Base-by-base conservation (phyloP, 192 early-diverging fungal genomes). In the Obelidium mucronatum region DNA sequence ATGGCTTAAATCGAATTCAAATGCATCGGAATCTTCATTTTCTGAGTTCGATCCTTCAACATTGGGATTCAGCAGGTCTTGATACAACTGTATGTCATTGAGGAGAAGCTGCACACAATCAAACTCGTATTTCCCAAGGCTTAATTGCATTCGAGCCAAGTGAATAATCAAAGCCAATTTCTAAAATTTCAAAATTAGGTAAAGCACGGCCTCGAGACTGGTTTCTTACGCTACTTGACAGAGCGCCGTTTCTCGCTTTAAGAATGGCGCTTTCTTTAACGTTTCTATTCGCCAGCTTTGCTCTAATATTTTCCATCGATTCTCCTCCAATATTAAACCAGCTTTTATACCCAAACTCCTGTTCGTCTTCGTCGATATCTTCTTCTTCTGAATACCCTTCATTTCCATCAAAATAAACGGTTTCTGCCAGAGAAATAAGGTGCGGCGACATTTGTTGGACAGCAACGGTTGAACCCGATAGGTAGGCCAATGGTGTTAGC, bases 151-250 rank as follows among this genome's bases (percentile, higher is more conserved):
- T 52, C 51, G 40, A 31, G 42, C 26, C 15, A 68, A 22, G 28
- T 68, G 22, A 13, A 53, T 26, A 28, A 68, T 24, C 5, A 68
- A 33, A 5, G 67, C 48, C 17, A 33, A 51, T 68, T 68, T 68
- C 67, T 68, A 53, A 67, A 76, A 4, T 30, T 40, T 33, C 70
- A 69, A 66, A 76, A 22, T 26, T 74, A 31, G 31, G 67, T 66
- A 55, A n/a, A 56, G 42, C 5, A 69, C 56, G 13, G 66, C 28
- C 69, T 73, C 11, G 22, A 65, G 71, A 42, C 28, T 33, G 13
- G 17, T 33, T 30, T 31, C 81, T 81, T 87, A 93, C 90, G 39
- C 90, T 89, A 17, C 83, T 87, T 35, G 87, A 82, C 11, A 89
- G 80, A 0, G 88, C 87, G 26, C 80, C 55, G 42, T 88, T 84